Base-by-base conservation (phyloP, 1,284 basidiomycete species). In the Irpex sp. region DNA sequence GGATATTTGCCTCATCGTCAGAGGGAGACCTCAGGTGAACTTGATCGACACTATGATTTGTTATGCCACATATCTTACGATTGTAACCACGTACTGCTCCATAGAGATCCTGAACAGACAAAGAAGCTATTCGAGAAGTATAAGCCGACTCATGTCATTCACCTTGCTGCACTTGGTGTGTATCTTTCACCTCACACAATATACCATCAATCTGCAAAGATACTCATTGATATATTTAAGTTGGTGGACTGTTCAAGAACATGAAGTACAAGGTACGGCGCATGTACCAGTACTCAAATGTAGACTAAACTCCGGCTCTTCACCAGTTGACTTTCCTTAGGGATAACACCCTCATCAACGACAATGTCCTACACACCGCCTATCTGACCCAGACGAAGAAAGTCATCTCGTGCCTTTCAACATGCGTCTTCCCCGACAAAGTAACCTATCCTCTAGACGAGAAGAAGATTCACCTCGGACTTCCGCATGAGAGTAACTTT, bases 331-430 rank as follows among this genome's bases (percentile, higher is more conserved):
- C 91, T 21, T 95, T 96, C 82, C 82, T 96, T 26, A 87, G 93
- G 47, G 94, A 96, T 71, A 97, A 96, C 76, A 84, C 90, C 69
- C 82, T 93, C 64, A 96, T 97, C 78, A 97, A 97, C 77, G 93
- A 96, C 73, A 93, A 94, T 73, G 86, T 97, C 55, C 82, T 96
- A 34, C 85, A 94, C 72, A 82, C 84, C 34, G 81, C 93, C 3
- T 84, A 93, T 72, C 80, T 86, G 66, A 78, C 81, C 69, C 80
- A 85, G 66, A 82, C 83, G 36, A 69, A 83, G 65, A 95, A 94
- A 74, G 81, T 94, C 68, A 87, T 94, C 65, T 94, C 92, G 3
- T 94, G 93, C 71, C 85, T 94, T 36, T 94, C 93, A 13, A 94
- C 92, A 31, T 94, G 93, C 72, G 91, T 96, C 48, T 95, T 93